Base-by-base conservation (phyloP, 1,139 yeast species). In the Suhomyces anneliseae region DNA sequence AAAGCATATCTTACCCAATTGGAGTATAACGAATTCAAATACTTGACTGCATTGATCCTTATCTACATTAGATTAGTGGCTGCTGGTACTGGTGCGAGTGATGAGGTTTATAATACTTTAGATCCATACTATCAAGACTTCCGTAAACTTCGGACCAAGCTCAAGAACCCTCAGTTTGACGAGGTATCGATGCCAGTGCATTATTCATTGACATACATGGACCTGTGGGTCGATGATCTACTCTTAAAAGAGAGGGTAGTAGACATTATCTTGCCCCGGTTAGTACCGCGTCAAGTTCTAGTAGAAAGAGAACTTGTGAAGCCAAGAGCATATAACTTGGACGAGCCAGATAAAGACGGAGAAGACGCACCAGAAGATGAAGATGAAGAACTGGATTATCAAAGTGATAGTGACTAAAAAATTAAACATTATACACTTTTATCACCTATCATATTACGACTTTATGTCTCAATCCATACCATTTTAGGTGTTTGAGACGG, bases 261-360 rank as follows among this genome's bases (percentile, higher is more conserved):
- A 36, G 90, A 81, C 51, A 62, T 86, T 43, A 74, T 82, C 1
- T 59, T 87, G 40, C 95, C 95, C 0, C 64, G 87, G 44, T 53
- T 87, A 48, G 62, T 63, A 8, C 65, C 67, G 1, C 59, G 84
- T 43, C 58, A 59, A 27, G 59, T 56, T 3, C 58, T 77, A 42
- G 77, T 76, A 36, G 77, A 74, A 29, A 64, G 64, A 26, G 79
- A 74, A 0, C 42, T 66, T 38, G 54, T 77, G 8, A 67, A 57
- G 2, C 76, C 74, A 3, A 59, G 82, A 36, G 61, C 57, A 24
- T 77, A 77, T 54, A 59, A 55, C 34, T 46, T 60, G 47, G 70
- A 58, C 32, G 55, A 50, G 38, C 55, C 53, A 27, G 55, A 51
- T 7, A 57, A 54, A 4, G 56, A 52, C 7, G 56, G 42, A 4